phyloP scores from a whole-genome alignment of 1,139 yeast species.

The Trichomonascaceae sp. region DNA sequence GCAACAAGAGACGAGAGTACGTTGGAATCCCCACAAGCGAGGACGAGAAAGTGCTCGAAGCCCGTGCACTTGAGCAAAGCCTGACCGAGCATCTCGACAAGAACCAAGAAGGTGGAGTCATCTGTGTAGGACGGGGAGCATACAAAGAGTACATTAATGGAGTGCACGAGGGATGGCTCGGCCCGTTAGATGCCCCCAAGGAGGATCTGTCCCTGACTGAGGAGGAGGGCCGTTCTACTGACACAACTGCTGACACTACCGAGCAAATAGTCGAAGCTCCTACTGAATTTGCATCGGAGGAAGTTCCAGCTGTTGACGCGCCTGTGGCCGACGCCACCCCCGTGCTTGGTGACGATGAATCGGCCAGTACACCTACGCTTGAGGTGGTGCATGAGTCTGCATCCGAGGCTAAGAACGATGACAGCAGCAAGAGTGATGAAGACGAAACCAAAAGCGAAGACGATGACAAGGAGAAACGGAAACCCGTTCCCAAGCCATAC shows the following conservation, averaged over 20 bases:
- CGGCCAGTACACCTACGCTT: slow-evolving; percentile 4
- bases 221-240: slow-evolving; percentile 1
- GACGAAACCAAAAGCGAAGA: slow-evolving; percentile 4
- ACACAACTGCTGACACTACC: not conserved
- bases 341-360: slow-evolving; percentile 6
- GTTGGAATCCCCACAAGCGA: slow-evolving; percentile 16
- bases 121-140: slow-evolving; percentile 92
- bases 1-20: slow-evolving; percentile 45
- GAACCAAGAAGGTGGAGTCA: slow-evolving; percentile 57
- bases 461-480: slow-evolving; percentile 25
- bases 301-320: slow-evolving; percentile 1
- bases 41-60: slow-evolving; percentile 4
- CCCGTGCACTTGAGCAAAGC: not conserved
- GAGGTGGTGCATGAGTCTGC: slow-evolving; percentile 11
- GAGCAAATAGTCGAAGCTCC: slow-evolving; percentile 1
- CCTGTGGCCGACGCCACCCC: slow-evolving; percentile 1
- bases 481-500: slow-evolving; percentile 50
- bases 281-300: slow-evolving; percentile 1
- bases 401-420: slow-evolving; percentile 3
- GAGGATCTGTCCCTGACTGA: slow-evolving; percentile 4
- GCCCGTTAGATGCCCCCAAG: slow-evolving; percentile 48
- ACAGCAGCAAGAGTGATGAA: slow-evolving; percentile 6
- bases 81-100: slow-evolving; percentile 20
- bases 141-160: slow-evolving; percentile 87
- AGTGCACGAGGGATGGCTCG: slow-evolving; percentile 85